Evolutionary conservation across 2,329 filamentous ascomycete genomes (phyloP).

Genomic region (Calonectria ilicicola): DNA sequence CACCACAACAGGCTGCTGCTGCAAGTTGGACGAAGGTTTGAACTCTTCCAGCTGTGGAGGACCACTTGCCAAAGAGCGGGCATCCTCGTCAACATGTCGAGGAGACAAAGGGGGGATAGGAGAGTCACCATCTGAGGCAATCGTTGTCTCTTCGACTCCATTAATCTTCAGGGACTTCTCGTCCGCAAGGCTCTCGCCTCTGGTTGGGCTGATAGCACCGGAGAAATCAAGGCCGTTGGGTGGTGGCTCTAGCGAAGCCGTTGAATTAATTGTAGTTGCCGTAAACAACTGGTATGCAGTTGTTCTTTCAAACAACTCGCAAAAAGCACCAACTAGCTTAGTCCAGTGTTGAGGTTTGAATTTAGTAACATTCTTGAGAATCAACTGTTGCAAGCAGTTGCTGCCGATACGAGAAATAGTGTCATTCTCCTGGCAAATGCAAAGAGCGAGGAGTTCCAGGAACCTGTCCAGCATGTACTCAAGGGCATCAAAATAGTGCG

Average conservation of each 20-base stretch:
- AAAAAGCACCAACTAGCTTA: constrained; percentile 95
- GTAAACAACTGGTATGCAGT: constrained; percentile 97
- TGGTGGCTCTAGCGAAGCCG: constrained; percentile 63
- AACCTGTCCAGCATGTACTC: constrained; percentile 99
- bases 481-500: constrained; percentile 95
- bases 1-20: constrained; percentile 91
- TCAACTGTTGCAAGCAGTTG: constrained; percentile 96
- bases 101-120: constrained; percentile 43
- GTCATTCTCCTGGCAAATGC: constrained; percentile 99
- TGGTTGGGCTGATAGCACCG: constrained; percentile 54
- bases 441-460: constrained; percentile 90
- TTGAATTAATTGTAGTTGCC: constrained; percentile 72
- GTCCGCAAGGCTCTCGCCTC: constrained; percentile 55
- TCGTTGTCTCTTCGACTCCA: constrained; percentile 57
- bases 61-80: constrained; percentile 48
- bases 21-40: constrained; percentile 78
- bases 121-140: constrained; percentile 48
- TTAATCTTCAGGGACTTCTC: constrained; percentile 73
- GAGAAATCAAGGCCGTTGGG: constrained; percentile 66
- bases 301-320: constrained; percentile 93
- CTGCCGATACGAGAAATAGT: constrained; percentile 98
- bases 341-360: constrained; percentile 90
- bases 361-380: constrained; percentile 95
- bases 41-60: constrained; percentile 82
- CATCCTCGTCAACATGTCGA: constrained; percentile 48